phyloP scores from a whole-genome alignment of 345 rosid genomes.

The Arabidopsis suecica region DNA sequence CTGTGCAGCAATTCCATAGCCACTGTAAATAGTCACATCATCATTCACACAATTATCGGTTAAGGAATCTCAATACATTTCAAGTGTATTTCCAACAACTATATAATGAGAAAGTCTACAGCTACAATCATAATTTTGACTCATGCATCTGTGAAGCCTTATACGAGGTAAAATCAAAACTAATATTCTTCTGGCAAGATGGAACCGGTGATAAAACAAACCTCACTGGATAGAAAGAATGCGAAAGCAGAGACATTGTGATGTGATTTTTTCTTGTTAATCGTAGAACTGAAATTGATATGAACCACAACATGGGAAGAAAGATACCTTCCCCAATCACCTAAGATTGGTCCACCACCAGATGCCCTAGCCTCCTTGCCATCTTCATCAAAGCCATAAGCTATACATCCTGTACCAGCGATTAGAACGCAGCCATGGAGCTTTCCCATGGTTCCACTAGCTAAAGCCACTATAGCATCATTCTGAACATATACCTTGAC shows the following conservation, averaged over 20 bases:
- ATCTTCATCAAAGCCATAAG: conserved; percentile 87
- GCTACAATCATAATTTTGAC: neutral
- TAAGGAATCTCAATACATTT: neutral
- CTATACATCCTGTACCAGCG: conserved; percentile 94
- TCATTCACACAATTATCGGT: conserved; percentile 10
- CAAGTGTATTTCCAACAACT: conserved; percentile 1
- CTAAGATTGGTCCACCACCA: conserved; percentile 93
- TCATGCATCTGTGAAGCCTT: conserved; percentile 3
- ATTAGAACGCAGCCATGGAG: conserved; percentile 95
- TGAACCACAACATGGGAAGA: neutral
- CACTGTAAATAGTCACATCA: conserved; percentile 43
- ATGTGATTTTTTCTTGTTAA: too few species aligned
- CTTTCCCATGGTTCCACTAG: conserved; percentile 94
- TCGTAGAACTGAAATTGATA: neutral
- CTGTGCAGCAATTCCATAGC: conserved; percentile 94
- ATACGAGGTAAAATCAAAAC: neutral
- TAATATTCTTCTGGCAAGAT: too few species aligned
- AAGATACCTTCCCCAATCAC: conserved; percentile 96
- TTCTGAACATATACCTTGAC: conserved; percentile 81
- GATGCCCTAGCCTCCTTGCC: conserved; percentile 93
- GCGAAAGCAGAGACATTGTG: too few species aligned
- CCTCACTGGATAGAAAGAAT: too few species aligned
- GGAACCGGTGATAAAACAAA: too few species aligned
- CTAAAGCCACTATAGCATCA: conserved; percentile 94
- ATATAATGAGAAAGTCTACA: conserved; percentile 12